Evolutionary conservation across 495 filamentous ascomycete genomes (phyloP), one percentile per base, ranked within the genome.

Genomic region (Sabuloglossum arenarium): DNA sequence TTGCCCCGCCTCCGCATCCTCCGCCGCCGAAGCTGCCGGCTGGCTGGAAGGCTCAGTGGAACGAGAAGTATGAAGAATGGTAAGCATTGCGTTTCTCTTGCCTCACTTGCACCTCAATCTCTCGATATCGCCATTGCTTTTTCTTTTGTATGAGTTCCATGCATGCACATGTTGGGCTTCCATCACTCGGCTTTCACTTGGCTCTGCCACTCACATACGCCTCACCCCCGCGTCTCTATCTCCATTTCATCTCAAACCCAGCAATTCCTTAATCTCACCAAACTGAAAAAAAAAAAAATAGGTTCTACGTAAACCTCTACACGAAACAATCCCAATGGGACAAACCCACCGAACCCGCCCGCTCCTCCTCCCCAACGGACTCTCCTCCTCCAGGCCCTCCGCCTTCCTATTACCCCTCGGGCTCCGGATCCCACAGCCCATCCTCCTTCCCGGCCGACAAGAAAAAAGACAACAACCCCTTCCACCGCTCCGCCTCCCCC

Each of bases 291-390:
- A 63, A 50, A 58, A 24, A 58, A 39, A 56, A 28, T 58, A 87
- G 85, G 84, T 95, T 88, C 76, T 95, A 81, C 70, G 79, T 94
- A 47, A 87, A 95, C 69, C 79, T 81, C 58, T 78, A 79, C 65
- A 94, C 86, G 59, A 88, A 87, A 61, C 75, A 79, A 61, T 91
- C 88, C 5, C 83, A 87, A 76, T 95, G 87, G 86, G 84, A 91
- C 2, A 77, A 71, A 49, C 88, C 88, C 27, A 81, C 78, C 45
- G 69, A 72, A 52, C 77, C 82, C 23, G 72, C 73, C 72, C 24
- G 66, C 71, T 29, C 60, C 63, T 49, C 62, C 58, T 32, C 64
- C 67, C 30, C 30, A 11, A 4, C 5, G 5, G 30, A 32, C 30
- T 4, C 4, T 11, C 30, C 30, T 32, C 30, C 30, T 32, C 11